Evolutionary conservation across 2,329 filamentous ascomycete species (phyloP), one percentile per base, ranked within the genome.

Genomic region (Raffaelea deltoideospora): DNA sequence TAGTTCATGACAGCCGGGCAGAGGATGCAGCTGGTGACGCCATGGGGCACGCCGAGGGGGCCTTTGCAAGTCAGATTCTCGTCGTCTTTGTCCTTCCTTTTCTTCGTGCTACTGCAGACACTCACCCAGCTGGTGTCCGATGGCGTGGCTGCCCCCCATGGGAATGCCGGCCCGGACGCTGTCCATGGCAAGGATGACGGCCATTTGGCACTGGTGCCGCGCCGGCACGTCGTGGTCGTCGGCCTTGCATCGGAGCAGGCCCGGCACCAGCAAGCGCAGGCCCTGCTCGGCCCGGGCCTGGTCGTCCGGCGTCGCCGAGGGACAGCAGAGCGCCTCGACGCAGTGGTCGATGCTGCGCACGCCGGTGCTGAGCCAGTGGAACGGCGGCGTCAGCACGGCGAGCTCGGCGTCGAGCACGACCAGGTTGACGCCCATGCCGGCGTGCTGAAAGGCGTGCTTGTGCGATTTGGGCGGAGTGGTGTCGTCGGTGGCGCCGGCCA

Each of bases 331-430:
- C 2, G 64, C 64, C 50, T 75, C 70, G 4, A 75, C 61, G 38
- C 68, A 73, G 46, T 74, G 69, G 44, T 75, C 70, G 0, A 75
- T 59, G 0, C 65, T 61, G 9, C 70, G 57, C 8, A 76, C 57
- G 0, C 73, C 72, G 0, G 69, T 72, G 31, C 64, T 67, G 2
- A 76, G 53, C 72, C 71, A 78, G 17, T 72, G 55, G 8, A 52
- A 49, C 10, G 56, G 50, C 0, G 68, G 68, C 0, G 65, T 69
- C 2, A 60, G 63, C 10, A 52, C 45, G 4, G 57, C 58, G 4
- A 72, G 52, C 9, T 54, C 50, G 1, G 68, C 61, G 39, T 71
- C 67, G 9, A 70, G 57, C 18, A 71, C 61, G 9, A 72, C 53
- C 14, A 73, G 54, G 14, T 57, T 48, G 0, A 65, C 58, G 2